Conservation (phyloP, 2,329 filamentous ascomycete species). For the Pseudocercospora pini-densiflorae region DNA sequence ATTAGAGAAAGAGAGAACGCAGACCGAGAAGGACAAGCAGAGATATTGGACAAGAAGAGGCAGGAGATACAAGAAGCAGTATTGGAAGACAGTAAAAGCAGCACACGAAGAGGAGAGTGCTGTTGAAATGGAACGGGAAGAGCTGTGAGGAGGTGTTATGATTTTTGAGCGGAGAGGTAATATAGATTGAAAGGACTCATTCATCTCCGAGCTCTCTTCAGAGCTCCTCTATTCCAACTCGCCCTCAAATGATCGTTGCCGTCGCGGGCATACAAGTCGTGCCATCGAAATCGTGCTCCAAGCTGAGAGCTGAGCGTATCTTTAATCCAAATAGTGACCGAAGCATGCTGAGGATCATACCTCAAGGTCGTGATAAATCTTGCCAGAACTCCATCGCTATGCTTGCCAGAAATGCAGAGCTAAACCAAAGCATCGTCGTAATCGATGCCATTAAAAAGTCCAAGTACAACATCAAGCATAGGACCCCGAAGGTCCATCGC, state of each 20-base stretch:
- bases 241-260: neutral
- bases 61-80: conserved; percentile 18
- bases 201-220: neutral
- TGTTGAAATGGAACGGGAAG: neutral
- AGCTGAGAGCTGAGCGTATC: conserved; percentile 4
- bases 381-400: conserved; percentile 1
- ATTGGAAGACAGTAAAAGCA: neutral
- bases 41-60: conserved; percentile 8
- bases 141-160: neutral
- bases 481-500: conserved; percentile 45
- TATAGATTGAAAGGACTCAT: neutral
- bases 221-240: neutral
- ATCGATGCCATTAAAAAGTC: conserved; percentile 51
- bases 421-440: conserved; percentile 40
- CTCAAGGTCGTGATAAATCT: neutral
- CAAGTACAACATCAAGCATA: conserved; percentile 53
- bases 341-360: neutral
- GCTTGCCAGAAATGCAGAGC: conserved; percentile 3
- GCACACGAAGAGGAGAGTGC: neutral
- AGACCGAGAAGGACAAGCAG: conserved; percentile 16
- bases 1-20: conserved; percentile 26
- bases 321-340: neutral
- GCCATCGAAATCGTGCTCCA: neutral
- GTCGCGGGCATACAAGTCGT: neutral
- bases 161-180: neutral